Percentiles rank a stretch among this genome's conserved stretches.
Conservation (phyloP, 768 basidiomycete genomes). For the Termitomyces sp. region DNA sequence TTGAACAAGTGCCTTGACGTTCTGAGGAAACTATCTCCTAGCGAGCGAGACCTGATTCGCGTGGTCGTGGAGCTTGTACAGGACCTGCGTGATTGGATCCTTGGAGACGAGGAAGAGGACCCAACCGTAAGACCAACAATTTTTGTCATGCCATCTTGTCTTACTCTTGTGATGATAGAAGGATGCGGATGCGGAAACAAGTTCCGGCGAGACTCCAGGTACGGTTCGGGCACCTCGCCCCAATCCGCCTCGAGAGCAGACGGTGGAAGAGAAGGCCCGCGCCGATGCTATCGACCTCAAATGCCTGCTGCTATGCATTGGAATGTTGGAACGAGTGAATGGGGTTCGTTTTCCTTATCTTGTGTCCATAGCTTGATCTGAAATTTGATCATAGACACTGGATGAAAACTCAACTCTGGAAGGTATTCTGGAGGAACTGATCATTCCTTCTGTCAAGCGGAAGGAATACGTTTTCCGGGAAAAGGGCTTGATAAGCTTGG, state of each 20-base stretch:
- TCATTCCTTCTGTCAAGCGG: slow-evolving; percentile 79
- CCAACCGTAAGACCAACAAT: slow-evolving; percentile 13
- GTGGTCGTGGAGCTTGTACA: slow-evolving; percentile 87
- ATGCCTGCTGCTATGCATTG: slow-evolving; percentile 74
- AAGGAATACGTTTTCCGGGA: slow-evolving; percentile 67
- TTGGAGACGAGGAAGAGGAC: slow-evolving; percentile 31
- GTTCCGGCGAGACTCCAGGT: slow-evolving; percentile 23
- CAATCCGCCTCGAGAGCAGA: slow-evolving; percentile 34
- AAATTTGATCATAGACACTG: slow-evolving; percentile 41
- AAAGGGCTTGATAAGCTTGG: slow-evolving; percentile 65
- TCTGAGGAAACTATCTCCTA: slow-evolving; percentile 62
- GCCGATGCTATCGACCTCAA: slow-evolving; percentile 67
- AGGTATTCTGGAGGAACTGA: slow-evolving; percentile 72
- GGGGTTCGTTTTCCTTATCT: slow-evolving; percentile 46
- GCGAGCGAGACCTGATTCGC: slow-evolving; percentile 82
- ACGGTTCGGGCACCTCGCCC: slow-evolving; percentile 19
- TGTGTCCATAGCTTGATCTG: neutral
- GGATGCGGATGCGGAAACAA: slow-evolving; percentile 21
- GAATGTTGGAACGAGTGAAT: slow-evolving; percentile 84
- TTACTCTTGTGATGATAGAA: slow-evolving; percentile 8
- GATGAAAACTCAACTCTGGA: slow-evolving; percentile 70
- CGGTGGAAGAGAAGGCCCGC: slow-evolving; percentile 54
- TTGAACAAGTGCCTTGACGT: slow-evolving; percentile 81
- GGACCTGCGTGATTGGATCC: slow-evolving; percentile 61
- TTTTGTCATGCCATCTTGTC: neutral